These are phyloP conservation scores for Myriosclerotinia duriaeana DNA, from an alignment of 2,329 filamentous ascomycete species.

Conservation along the genomic window DNA sequence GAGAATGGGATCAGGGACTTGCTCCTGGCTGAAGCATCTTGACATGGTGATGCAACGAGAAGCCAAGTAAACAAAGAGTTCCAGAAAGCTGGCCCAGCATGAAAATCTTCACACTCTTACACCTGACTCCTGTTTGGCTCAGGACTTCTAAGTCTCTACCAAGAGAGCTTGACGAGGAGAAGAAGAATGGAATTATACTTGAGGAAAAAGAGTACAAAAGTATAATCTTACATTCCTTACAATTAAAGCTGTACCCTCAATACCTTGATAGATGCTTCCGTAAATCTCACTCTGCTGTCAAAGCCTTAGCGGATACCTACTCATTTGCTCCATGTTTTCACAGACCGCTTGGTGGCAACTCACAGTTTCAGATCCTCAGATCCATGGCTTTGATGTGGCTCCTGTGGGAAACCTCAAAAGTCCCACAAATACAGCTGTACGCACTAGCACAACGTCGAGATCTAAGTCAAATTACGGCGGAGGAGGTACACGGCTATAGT, in stretches of 20 bases:
- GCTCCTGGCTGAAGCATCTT: not conserved
- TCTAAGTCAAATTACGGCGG: not conserved
- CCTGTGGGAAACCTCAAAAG: not conserved
- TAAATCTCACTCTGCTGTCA: slow-evolving; percentile 13
- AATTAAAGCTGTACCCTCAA: not conserved
- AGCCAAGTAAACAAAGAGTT: not conserved
- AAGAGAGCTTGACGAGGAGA: not conserved
- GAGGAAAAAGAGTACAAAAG: not conserved
- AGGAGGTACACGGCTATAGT: not conserved
- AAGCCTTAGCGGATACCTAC: slow-evolving; percentile 9
- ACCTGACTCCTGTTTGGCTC: not conserved
- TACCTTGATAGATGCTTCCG: not conserved
- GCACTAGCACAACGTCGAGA: not conserved
- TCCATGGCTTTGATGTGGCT: not conserved
- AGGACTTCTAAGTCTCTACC: not conserved
- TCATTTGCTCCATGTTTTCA: slow-evolving; percentile 15
- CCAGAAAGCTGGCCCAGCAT: not conserved
- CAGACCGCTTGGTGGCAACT: slow-evolving; percentile 1
- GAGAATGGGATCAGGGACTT: not conserved
- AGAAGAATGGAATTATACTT: not conserved
- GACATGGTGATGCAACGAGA: not conserved
- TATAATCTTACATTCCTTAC: not conserved
- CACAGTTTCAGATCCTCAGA: slow-evolving; percentile 14
- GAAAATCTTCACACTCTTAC: not conserved
- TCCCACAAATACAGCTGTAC: not conserved